phyloP scores from a whole-genome alignment of 169 alveolate genomes.

The Perkinsus chesapeaki region DNA sequence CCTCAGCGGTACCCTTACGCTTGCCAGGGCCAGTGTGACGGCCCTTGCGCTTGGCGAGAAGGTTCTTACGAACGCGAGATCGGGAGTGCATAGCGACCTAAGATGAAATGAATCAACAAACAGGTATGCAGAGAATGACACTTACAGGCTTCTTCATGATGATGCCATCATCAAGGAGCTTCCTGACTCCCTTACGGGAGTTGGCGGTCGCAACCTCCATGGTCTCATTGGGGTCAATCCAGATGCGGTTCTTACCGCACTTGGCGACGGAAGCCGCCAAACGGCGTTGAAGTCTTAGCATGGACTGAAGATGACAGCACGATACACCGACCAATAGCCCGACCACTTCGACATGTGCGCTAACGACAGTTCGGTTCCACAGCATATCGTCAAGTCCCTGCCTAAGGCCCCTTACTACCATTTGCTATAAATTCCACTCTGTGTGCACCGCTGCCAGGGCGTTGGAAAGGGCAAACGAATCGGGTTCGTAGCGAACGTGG shows the following conservation, averaged over 20 bases:
- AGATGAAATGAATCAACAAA: constrained; percentile 2
- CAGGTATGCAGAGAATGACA: constrained; percentile 69
- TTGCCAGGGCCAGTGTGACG: constrained; percentile 96
- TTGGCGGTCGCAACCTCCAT: constrained; percentile 94
- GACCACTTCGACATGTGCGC: background rate
- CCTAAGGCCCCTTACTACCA: background rate
- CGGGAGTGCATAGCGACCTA: constrained; percentile 68
- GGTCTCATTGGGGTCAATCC: constrained; percentile 98
- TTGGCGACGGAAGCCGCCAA: constrained; percentile 93
- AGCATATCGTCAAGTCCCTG: background rate
- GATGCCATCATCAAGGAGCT: constrained; percentile 92
- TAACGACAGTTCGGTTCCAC: too few species aligned
- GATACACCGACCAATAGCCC: background rate
- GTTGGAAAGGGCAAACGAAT: background rate
- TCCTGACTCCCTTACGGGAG: constrained; percentile 84
- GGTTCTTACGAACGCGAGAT: constrained; percentile 80
- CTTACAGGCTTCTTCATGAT: constrained; percentile 90
- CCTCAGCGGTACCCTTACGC: constrained; percentile 93
- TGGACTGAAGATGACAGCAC: background rate
- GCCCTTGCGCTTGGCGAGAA: constrained; percentile 91
- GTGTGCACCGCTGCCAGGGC: constrained; percentile 8
- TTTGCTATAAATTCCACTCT: background rate
- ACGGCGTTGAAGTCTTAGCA: constrained; percentile 89
- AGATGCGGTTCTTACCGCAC: constrained; percentile 93
- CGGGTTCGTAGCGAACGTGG: background rate